Conservation (phyloP, 192 early-diverging fungal genomes). For the Linnemannia elongata region DNA sequence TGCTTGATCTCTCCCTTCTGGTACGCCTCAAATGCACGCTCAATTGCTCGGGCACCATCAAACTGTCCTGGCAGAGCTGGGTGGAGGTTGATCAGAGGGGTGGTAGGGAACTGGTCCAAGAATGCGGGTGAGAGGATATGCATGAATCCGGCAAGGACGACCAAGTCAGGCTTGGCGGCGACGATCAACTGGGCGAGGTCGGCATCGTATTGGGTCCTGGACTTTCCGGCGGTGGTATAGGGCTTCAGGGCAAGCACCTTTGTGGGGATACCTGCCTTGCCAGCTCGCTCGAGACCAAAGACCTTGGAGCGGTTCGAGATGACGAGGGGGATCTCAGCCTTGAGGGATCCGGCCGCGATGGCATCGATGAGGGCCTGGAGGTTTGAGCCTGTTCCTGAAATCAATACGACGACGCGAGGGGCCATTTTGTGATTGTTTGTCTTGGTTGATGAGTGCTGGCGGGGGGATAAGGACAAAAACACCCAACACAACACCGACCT, state of each 20-base stretch:
- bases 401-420: slow-evolving; percentile 86
- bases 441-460: background rate
- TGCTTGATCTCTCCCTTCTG: slow-evolving; percentile 77
- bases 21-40: slow-evolving; percentile 92
- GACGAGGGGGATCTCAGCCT: slow-evolving; percentile 83
- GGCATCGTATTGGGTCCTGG: slow-evolving; percentile 90
- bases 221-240: slow-evolving; percentile 84
- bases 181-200: slow-evolving; percentile 82
- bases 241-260: slow-evolving; percentile 84
- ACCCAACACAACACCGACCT: background rate
- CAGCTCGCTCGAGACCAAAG: slow-evolving; percentile 92
- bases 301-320: slow-evolving; percentile 90
- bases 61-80: slow-evolving; percentile 97
- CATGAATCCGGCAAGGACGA: slow-evolving; percentile 98
- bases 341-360: slow-evolving; percentile 60
- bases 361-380: slow-evolving; percentile 97
- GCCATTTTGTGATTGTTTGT: slow-evolving; percentile 28
- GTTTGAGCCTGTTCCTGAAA: slow-evolving; percentile 96
- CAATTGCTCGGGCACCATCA: slow-evolving; percentile 97
- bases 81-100: slow-evolving; percentile 93
- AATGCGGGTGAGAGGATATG: slow-evolving; percentile 95
- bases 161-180: slow-evolving; percentile 78
- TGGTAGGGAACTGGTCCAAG: slow-evolving; percentile 75
- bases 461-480: background rate
- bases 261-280: slow-evolving; percentile 86